Evolutionary conservation across 495 filamentous ascomycete genomes (phyloP), one percentile per base, ranked within the genome.

Genomic region (Penicillium samsonianum): DNA sequence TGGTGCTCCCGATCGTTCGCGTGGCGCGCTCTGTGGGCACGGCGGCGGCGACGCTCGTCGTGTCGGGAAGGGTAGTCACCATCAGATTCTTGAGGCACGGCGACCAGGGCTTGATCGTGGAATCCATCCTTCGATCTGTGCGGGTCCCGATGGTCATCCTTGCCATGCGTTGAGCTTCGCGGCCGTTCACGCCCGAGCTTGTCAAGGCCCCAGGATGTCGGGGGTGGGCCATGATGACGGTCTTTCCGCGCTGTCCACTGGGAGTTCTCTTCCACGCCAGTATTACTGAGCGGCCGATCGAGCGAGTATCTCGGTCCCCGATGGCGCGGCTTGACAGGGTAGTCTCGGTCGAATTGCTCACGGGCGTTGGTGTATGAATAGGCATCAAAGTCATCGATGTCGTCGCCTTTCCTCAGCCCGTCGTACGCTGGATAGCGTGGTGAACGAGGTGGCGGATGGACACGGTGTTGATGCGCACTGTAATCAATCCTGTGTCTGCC

Each of bases 351-450:
- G 33, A 84, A 87, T 48, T 89, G 75, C 57, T 90, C 87, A 59
- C 83, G 78, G 9, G 86, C 83, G 25, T 83, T 87, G 5, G 87
- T 90, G 59, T 90, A 91, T 46, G 88, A 87, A 64, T 86, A 90
- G 2, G 84, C 84, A 63, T 77, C 68, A 44, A 73, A 73, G 40
- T 85, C 78, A 38, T 87, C 85, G 50, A 85, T 82, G 65, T 86
- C 86, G 48, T 87, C 83, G 12, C 80, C 72, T 35, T 82, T 77
- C 43, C 70, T 65, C 47, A 69, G 57, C 7, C 67, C 67, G 22
- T 65, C 67, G 16, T 67, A 68, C 3, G 67, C 60, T 25, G 68
- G 70, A 44, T 76, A 68, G 26, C 67, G 69, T 55, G 63, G 64
- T 2, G 54, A 59, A 8, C 53, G 60, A 31, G 61, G 57, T 17